These are phyloP conservation scores for Chrysoporthe austroafricana DNA, from an alignment of 2,329 filamentous ascomycete genomes.

Conservation along the genomic window DNA sequence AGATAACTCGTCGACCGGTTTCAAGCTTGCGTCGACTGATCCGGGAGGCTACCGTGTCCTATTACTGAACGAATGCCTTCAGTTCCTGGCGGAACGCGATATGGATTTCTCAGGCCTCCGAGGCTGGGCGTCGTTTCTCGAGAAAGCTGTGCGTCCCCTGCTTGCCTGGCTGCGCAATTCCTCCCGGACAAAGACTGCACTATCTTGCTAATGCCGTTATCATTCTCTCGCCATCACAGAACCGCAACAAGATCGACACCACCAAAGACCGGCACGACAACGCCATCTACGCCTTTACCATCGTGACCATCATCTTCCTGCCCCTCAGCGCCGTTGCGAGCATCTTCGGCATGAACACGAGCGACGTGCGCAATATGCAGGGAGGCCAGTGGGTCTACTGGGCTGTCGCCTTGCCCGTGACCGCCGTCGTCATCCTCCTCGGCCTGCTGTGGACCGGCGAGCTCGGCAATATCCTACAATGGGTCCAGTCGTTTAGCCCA, in stretches of 20 bases:
- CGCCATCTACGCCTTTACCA: constrained; percentile 54
- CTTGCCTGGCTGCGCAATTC: no score
- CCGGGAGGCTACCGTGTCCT: not conserved
- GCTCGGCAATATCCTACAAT: constrained; percentile 40
- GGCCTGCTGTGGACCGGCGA: constrained; percentile 51
- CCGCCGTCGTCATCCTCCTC: constrained; percentile 43
- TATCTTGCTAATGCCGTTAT: no score
- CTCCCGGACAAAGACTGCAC: no score
- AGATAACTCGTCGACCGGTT: not conserved
- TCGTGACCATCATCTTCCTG: constrained; percentile 54
- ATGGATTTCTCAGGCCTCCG: no score
- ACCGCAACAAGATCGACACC: constrained; percentile 28
- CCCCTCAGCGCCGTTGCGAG: constrained; percentile 51
- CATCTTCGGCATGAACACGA: constrained; percentile 59
- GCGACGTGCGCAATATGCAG: constrained; percentile 42
- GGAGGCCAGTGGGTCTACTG: constrained; percentile 55
- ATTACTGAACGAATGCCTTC: no score
- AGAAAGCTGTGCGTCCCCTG: no score
- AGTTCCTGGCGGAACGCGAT: no score
- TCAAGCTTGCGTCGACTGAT: not conserved
- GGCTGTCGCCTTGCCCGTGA: constrained; percentile 52
- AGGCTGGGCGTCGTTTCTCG: no score
- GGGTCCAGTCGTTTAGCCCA: constrained; percentile 26
- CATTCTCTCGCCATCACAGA: not conserved
- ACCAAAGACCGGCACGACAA: constrained; percentile 49